Conservation (phyloP, 1,284 basidiomycete species). For the Marasmius tenuissimus region DNA sequence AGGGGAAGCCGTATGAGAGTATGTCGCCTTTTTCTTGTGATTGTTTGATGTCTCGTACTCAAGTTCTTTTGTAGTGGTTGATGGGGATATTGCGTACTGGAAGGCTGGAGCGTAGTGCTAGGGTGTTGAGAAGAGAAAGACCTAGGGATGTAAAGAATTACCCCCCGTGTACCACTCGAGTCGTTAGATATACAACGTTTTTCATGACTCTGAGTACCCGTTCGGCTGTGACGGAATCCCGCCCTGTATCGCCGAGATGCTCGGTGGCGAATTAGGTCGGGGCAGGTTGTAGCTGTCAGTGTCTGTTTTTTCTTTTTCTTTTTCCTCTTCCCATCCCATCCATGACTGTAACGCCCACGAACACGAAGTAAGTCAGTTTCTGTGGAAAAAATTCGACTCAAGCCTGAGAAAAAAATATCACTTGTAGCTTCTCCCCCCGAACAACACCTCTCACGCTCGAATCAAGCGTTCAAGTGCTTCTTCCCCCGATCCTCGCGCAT, state of each 20-base stretch:
- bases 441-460: slow-evolving; percentile 26
- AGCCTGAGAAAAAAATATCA: too few species aligned
- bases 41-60: slow-evolving; percentile 63
- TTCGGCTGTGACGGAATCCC: too few species aligned
- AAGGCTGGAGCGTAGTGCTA: slow-evolving; percentile 57
- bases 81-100: slow-evolving; percentile 87
- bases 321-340: too few species aligned
- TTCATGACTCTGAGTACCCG: neutral
- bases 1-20: slow-evolving; percentile 97
- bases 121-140: neutral
- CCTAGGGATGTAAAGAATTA: neutral
- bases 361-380: too few species aligned
- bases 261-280: too few species aligned
- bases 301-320: too few species aligned
- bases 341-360: too few species aligned
- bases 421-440: neutral
- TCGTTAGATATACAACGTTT: neutral
- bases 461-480: slow-evolving; percentile 30
- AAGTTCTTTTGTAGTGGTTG: slow-evolving; percentile 54
- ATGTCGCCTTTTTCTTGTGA: slow-evolving; percentile 28
- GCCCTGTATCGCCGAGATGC: too few species aligned
- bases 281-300: too few species aligned
- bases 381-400: too few species aligned
- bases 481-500: slow-evolving; percentile 43
- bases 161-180: neutral